Conservation (phyloP, 2,329 filamentous ascomycete species). For the Colletotrichum lentis region DNA sequence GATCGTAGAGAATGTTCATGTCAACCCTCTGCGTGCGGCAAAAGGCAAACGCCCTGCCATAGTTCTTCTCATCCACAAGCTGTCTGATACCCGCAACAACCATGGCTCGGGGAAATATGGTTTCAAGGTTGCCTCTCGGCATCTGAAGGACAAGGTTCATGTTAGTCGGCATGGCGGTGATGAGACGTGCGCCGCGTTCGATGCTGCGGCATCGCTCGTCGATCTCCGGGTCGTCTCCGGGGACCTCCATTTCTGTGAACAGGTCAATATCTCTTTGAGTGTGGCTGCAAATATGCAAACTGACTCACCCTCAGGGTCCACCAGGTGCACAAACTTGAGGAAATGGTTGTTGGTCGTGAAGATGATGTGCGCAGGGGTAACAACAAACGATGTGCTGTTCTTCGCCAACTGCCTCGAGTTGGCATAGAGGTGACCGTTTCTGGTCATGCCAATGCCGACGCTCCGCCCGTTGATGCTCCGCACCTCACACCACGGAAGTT, state of each 20-base stretch:
- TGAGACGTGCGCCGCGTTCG: slow-evolving; percentile 84
- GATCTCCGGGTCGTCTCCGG: slow-evolving; percentile 85
- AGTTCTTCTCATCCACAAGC: slow-evolving; percentile 81
- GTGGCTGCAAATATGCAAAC: no score
- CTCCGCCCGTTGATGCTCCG: slow-evolving; percentile 19
- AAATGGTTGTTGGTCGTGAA: slow-evolving; percentile 93
- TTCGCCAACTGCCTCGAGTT: slow-evolving; percentile 77
- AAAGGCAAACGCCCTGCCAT: slow-evolving; percentile 82
- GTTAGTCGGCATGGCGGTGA: slow-evolving; percentile 87
- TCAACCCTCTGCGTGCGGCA: slow-evolving; percentile 95
- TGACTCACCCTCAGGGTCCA: slow-evolving; percentile 67
- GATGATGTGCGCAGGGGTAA: slow-evolving; percentile 83
- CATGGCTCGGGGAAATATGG: slow-evolving; percentile 90
- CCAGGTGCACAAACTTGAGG: slow-evolving; percentile 91
- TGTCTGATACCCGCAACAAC: slow-evolving; percentile 88
- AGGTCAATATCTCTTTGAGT: slow-evolving; percentile 39
- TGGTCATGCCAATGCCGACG: slow-evolving; percentile 72
- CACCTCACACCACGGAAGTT: slow-evolving; percentile 62
- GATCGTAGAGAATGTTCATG: slow-evolving; percentile 96
- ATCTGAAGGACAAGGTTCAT: slow-evolving; percentile 91
- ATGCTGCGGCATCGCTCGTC: slow-evolving; percentile 93
- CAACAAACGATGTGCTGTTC: slow-evolving; percentile 90
- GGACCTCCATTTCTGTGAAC: slow-evolving; percentile 76
- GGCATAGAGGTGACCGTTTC: slow-evolving; percentile 80
- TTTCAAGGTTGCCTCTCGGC: slow-evolving; percentile 95